Percentiles rank a stretch among this genome's conserved stretches.
Evolutionary conservation across 257 asterid genomes (phyloP).

Genomic region (Fraxinus quadrangulata): DNA sequence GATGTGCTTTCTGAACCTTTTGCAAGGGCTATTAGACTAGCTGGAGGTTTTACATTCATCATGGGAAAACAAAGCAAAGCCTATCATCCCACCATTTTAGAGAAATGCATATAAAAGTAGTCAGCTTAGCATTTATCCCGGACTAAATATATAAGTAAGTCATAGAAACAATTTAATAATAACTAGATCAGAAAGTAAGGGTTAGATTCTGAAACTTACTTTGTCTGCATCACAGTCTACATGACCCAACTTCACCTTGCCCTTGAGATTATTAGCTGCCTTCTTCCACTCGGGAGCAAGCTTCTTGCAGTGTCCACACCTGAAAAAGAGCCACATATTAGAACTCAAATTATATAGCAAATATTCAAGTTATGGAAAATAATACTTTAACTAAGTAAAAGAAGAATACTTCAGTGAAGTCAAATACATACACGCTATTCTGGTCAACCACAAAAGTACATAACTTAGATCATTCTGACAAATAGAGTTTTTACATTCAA

Average conservation of each 20-base stretch:
- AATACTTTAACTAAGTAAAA: not conserved
- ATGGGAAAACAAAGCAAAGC: not conserved
- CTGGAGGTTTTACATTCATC: not conserved
- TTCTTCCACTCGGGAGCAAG: conserved; percentile 99
- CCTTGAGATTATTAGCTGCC: conserved; percentile 88
- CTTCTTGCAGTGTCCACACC: conserved; percentile 99
- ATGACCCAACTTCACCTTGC: conserved; percentile 95
- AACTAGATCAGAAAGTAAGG: conserved; percentile 7
- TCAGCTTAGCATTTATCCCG: conserved; percentile 6
- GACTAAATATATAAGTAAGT: conserved; percentile 11
- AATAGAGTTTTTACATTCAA: not conserved
- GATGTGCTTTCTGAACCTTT: not conserved
- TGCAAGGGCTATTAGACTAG: not conserved
- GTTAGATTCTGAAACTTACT: conserved; percentile 45
- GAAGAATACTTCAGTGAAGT: not conserved
- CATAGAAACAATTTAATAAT: conserved; percentile 1
- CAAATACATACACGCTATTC: not conserved
- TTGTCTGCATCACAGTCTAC: conserved; percentile 95
- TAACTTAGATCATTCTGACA: not conserved
- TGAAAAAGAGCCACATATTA: conserved; percentile 25
- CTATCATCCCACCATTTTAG: not conserved
- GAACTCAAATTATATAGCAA: not conserved
- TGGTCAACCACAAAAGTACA: not conserved
- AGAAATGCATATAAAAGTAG: not conserved
- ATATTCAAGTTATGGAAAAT: conserved; percentile 3